Evolutionary conservation across 1,139 yeast species (phyloP), one percentile per base, ranked within the genome.

Genomic region (Suhomyces wounanorum): DNA sequence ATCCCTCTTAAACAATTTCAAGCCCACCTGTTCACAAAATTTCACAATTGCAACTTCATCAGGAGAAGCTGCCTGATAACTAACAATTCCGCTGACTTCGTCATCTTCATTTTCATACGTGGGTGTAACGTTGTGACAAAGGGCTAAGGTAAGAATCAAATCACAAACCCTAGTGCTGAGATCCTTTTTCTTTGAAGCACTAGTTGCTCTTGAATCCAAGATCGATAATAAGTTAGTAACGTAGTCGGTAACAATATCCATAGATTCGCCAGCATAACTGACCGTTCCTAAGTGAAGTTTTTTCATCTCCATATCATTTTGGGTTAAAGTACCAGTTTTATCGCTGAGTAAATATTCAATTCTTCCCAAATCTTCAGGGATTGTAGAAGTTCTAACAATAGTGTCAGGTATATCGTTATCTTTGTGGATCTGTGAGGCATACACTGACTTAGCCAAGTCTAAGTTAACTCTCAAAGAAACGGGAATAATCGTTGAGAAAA

Each of bases 31-130:
- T 56, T 89, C 96, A 1, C 97, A 89, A 73, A 91, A 95, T 63
- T 87, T 87, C 28, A 95, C 98, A 58, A 95, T 94, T 18, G 99
- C 99, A 56, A 94, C 85, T 67, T 95, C 99, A 72, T 95, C 99
- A 0, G 99, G 99, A 0, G 98, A 92, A 0, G 98, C 97, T 0
- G 99, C 99, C 68, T 95, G 99, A 65, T 92, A 95, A 1, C 90
- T 79, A 9, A 89, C 48, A 5, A 38, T 65, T 47, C 72, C 79
- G 6, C 85, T 85, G 38, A 52, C 31, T 23, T 55, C 61, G 21
- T 53, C 59, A n/a, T 58, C 59, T 52, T 87, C 95, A 31, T 66
- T 64, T 37, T 60, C 62, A 56, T 82, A 77, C 0, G 90, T 82
- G 1, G 97, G 97, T 0, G 99, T 95, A 28, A 95, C 99, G 59